Evolutionary conservation across 768 basidiomycete species (phyloP), one percentile per base, ranked within the genome.

Genomic region (Naematelia aurantialba): DNA sequence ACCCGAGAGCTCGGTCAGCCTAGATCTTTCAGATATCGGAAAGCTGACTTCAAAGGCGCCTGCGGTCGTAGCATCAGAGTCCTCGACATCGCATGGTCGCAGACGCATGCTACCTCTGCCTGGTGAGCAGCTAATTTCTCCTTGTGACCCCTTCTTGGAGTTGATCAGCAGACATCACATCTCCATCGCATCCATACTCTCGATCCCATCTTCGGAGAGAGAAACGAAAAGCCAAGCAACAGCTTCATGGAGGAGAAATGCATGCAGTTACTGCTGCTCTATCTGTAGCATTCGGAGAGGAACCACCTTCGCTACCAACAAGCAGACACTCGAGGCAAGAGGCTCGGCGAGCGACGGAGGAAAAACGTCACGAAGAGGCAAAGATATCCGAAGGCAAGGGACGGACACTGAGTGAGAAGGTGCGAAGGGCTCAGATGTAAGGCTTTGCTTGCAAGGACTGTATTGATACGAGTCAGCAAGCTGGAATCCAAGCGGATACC

Each of bases 321-420:
- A 11, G 19, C 26, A 29, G 13, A 34, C 30, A 42, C 17, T 50
- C 48, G 30, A 42, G 13, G 45, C 12, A n/a, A 30, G 42, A 48
- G 13, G 19, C 12, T 25, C 54, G 26, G 50, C 42, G 27, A 56
- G 54, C 19, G 51, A 34, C 12, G 58, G 49, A 42, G 24, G 57
- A 56, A 25, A 51, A 29, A 51, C 34, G 34, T 17, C 34, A 8
- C 34, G 34, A 39, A 39, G 34, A 39, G 8, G 8, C 34, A 10
- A 72, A 70, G 59, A 71, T 75, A 47, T 66, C 69, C 3, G 62
- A 72, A 50, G 75, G 75, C 4, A 70, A 59, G 47, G 71, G 73
- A 3, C 61, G 63, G 55, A 72, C 75, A 5, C 60, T 76, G 61
- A 65, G 58, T 31, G 73, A 75, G 60, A 70, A 68, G 55, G 65